phyloP scores from a whole-genome alignment of 176 grass and related monocot species.

The Poa annua region DNA sequence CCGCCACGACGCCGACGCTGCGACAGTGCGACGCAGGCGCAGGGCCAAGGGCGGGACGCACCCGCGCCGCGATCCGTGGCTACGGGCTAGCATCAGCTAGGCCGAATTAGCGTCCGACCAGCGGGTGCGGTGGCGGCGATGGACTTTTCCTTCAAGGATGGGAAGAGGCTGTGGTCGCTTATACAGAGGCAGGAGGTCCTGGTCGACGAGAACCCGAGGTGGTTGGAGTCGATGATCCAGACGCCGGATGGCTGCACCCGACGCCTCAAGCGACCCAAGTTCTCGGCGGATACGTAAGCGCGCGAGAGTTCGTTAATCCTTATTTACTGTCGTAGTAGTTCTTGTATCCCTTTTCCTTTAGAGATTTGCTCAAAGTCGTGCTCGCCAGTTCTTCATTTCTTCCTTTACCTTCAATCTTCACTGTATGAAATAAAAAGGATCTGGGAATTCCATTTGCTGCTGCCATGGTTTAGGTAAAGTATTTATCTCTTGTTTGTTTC shows the following conservation, averaged over 20 bases:
- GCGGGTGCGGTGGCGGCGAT: neutral
- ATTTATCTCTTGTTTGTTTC: neutral
- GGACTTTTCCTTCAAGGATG: slow-evolving; percentile 22
- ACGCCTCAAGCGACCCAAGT: slow-evolving; percentile 9
- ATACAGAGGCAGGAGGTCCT: slow-evolving; percentile 10
- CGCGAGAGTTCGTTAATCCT: neutral
- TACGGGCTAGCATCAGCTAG: neutral
- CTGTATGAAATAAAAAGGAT: neutral
- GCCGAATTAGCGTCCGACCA: neutral
- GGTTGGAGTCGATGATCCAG: neutral
- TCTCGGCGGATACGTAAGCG: neutral
- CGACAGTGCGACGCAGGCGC: neutral
- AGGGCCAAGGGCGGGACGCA: neutral
- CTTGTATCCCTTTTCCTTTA: neutral
- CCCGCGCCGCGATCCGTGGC: neutral
- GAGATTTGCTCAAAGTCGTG: neutral
- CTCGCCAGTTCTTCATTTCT: neutral
- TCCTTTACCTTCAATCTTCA: neutral
- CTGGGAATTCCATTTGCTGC: neutral
- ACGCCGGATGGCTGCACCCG: neutral
- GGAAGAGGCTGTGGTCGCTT: slow-evolving; percentile 31
- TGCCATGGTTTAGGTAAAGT: neutral
- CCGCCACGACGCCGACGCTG: neutral
- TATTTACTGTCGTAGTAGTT: neutral
- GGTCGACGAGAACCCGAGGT: slow-evolving; percentile 40